phyloP scores from a whole-genome alignment of 352 stramenopile species.

The Thalassiosira livingstoniorum region DNA sequence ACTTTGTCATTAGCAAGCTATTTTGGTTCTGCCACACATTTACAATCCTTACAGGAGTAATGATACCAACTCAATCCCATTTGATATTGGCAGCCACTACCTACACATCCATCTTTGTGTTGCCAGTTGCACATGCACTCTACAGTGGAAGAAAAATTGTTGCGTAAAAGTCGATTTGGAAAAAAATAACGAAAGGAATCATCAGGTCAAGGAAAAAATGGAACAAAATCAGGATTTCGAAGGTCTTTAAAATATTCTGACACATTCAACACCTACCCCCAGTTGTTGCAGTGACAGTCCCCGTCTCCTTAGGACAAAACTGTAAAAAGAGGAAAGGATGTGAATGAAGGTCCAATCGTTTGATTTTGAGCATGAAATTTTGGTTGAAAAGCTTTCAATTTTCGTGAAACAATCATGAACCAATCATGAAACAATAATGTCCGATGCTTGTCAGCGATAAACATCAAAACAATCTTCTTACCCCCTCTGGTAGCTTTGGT shows the following conservation, averaged over 20 bases:
- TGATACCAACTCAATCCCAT: conserved; percentile 84
- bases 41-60: conserved; percentile 82
- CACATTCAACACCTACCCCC: conserved; percentile 61
- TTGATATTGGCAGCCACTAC: conserved; percentile 78
- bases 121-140: conserved; percentile 78
- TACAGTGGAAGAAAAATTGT: conserved; percentile 16
- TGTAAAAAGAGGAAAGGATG: conserved; percentile 14
- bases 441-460: no score
- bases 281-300: conserved; percentile 76
- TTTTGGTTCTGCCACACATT: conserved; percentile 75
- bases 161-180: background rate
- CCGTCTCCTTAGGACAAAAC: conserved; percentile 77
- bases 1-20: conserved; percentile 19
- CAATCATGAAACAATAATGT: background rate
- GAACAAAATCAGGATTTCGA: background rate
- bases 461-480: background rate
- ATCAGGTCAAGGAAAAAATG: conserved; percentile 14
- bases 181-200: conserved; percentile 7
- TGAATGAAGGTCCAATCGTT: background rate
- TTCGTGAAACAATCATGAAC: background rate
- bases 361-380: conserved; percentile 1
- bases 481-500: conserved; percentile 48
- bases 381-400: background rate
- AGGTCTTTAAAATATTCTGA: background rate
- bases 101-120: conserved; percentile 74